phyloP scores from a whole-genome alignment of 257 asterid species.

The Apocynum venetum region DNA sequence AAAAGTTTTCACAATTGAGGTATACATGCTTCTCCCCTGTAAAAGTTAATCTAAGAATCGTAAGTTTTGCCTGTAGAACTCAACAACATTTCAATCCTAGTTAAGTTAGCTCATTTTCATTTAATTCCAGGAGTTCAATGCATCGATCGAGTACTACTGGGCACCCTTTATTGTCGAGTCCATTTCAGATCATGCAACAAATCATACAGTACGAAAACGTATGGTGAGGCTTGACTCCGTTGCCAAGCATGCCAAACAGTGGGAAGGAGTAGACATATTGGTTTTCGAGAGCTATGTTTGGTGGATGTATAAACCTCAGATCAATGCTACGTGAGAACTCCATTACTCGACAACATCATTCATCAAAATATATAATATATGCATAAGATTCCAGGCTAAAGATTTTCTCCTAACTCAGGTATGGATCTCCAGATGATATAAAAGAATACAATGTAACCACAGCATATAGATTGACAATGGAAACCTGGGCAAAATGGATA shows the following conservation, averaged over 20 bases:
- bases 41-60: not conserved
- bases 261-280: conserved; percentile 73
- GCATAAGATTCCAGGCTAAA: not conserved
- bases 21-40: conserved; percentile 10
- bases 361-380: not conserved
- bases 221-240: conserved; percentile 71
- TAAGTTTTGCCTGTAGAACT: too few species aligned
- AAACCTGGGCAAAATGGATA: conserved; percentile 84
- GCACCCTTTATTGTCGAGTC: conserved; percentile 91
- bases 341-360: not conserved
- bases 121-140: conserved; percentile 61
- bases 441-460: conserved; percentile 60
- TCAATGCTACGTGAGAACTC: conserved; percentile 64
- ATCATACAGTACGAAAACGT: conserved; percentile 64
- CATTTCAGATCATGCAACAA: conserved; percentile 75
- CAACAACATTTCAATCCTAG: not conserved
- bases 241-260: conserved; percentile 60
- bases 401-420: conserved; percentile 30
- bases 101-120: not conserved
- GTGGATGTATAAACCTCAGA: conserved; percentile 90
- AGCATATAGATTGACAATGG: conserved; percentile 74
- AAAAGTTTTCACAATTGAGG: conserved; percentile 73
- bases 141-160: conserved; percentile 88
- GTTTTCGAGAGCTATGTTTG: conserved; percentile 86
- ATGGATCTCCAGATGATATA: conserved; percentile 48